phyloP scores from a whole-genome alignment of 805 yeast species.

The Cyberlindnera nakhonratchasimensis region DNA sequence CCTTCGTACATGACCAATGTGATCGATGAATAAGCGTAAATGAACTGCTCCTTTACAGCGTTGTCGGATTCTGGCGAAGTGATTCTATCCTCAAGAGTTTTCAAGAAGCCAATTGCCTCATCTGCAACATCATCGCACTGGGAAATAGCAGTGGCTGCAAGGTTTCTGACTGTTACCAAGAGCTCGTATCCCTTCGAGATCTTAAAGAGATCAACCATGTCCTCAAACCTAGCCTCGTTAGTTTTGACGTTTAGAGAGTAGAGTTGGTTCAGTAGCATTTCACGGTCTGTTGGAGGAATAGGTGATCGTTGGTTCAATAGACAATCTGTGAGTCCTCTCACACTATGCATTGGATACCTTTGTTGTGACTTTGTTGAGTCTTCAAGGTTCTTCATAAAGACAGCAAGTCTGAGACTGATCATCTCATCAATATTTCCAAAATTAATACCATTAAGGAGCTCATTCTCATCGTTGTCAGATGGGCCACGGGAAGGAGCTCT shows the following conservation, averaged over 20 bases:
- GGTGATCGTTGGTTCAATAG: slow-evolving; percentile 22
- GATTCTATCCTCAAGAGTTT: slow-evolving; percentile 21
- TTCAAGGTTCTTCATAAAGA: slow-evolving; percentile 14
- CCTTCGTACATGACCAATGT: slow-evolving; percentile 24
- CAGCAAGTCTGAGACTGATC: slow-evolving; percentile 23
- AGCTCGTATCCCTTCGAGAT: slow-evolving; percentile 19
- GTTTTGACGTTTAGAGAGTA: slow-evolving; percentile 23
- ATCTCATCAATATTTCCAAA: slow-evolving; percentile 28
- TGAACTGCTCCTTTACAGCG: slow-evolving; percentile 18
- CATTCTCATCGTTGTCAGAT: slow-evolving; percentile 20
- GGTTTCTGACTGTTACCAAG: slow-evolving; percentile 21
- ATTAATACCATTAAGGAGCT: slow-evolving; percentile 22
- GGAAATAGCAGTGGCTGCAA: slow-evolving; percentile 23
- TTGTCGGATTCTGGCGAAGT: slow-evolving; percentile 14
- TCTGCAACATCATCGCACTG: slow-evolving; percentile 25
- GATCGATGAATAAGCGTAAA: slow-evolving; percentile 25
- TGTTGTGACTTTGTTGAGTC: slow-evolving; percentile 12
- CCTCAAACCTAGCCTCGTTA: slow-evolving; percentile 17
- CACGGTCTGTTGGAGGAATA: slow-evolving; percentile 24
- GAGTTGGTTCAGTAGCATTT: slow-evolving; percentile 25
- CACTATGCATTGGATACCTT: slow-evolving; percentile 25
- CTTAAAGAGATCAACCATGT: slow-evolving; percentile 18
- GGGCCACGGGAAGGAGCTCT: slow-evolving; percentile 16
- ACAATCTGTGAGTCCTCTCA: slow-evolving; percentile 21
- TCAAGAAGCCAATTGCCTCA: slow-evolving; percentile 18